Base-by-base conservation (phyloP, 2,329 filamentous ascomycete genomes). In the Verticillium nonalfalfae region DNA sequence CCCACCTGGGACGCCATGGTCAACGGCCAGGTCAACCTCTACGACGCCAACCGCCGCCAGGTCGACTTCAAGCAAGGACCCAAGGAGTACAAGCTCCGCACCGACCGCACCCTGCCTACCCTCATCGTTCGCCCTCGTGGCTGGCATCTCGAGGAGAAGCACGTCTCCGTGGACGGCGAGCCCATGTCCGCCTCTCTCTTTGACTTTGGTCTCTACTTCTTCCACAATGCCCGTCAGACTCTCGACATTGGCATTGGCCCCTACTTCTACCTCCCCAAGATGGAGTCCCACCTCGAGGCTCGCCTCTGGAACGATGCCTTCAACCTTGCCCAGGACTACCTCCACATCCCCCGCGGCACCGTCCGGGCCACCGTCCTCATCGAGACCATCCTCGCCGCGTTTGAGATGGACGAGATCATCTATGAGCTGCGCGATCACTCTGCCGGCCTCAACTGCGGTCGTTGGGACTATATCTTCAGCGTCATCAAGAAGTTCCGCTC, bases 331-430 rank as follows among this genome's bases (percentile, higher is more conserved):
- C 92, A 96, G 77, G 92, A 96, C 78, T 91, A 88, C 76, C 84
- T 95, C 71, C 89, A 89, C 64, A 87, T 96, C 78, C 84, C 84
- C 57, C 84, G 92, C 63, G 92, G 92, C 45, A 96, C 91, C 56
- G 94, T 96, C 75, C 88, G 92, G 67, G 92, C 84, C 62, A 96
- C 92, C 1, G 92, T 96, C 35, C 79, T 96, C 70, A 96, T 96
- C 71, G 92, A 96, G 83, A 96, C 92, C 55, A 96, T 96, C 76
- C 83, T 91, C 40, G 92, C 92, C 54, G 92, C 91, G 6, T 96
- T 96, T 70, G 92, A 96, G 81, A 96, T 96, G 92, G 92, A 96
- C 69, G 92, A 96, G 86, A 96, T 96, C 77, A 96, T 96, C 77
- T 96, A 95, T 77, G 92, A 96, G 79, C 87, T 96, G 66, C 88